Evolutionary conservation across 2,329 filamentous ascomycete species (phyloP).

Genomic region (Amylocarpus encephaloides): DNA sequence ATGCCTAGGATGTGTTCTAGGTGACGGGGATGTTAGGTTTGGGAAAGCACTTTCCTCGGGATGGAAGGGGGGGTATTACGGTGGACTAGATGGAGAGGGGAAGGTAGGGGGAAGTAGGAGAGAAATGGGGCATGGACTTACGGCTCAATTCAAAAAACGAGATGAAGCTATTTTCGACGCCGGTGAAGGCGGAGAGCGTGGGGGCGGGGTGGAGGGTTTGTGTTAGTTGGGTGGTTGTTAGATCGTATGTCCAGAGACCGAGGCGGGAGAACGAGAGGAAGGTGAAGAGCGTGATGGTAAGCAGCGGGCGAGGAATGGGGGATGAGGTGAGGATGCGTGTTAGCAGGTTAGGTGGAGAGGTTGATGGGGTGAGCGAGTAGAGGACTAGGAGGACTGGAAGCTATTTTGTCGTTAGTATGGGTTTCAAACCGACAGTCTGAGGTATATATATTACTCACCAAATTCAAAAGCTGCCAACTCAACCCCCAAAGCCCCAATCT

Average conservation of each 20-base stretch:
- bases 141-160: slow-evolving; percentile 36
- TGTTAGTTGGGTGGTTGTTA: slow-evolving; percentile 40
- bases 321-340: slow-evolving; percentile 5
- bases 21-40: too few species aligned
- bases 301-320: slow-evolving; percentile 8
- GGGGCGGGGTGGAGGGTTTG: slow-evolving; percentile 33
- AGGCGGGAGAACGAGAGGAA: slow-evolving; percentile 39
- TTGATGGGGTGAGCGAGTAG: slow-evolving; percentile 27
- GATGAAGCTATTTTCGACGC: slow-evolving; percentile 37
- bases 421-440: too few species aligned
- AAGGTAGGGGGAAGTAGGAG: too few species aligned
- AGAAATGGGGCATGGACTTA: too few species aligned
- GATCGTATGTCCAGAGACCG: slow-evolving; percentile 40
- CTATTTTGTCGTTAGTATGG: slow-evolving; percentile 13
- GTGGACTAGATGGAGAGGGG: too few species aligned
- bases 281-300: slow-evolving; percentile 34
- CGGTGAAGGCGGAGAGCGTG: slow-evolving; percentile 37
- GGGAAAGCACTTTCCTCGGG: too few species aligned
- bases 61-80: too few species aligned
- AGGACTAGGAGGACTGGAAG: slow-evolving; percentile 33
- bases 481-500: slow-evolving; percentile 39
- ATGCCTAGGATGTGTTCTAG: slow-evolving; percentile 32
- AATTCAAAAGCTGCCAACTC: slow-evolving; percentile 35
- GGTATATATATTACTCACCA: too few species aligned
- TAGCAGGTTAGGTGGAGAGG: slow-evolving; percentile 8